Conservation (phyloP, 2,329 filamentous ascomycete species). For the Trichophyton equinum region DNA sequence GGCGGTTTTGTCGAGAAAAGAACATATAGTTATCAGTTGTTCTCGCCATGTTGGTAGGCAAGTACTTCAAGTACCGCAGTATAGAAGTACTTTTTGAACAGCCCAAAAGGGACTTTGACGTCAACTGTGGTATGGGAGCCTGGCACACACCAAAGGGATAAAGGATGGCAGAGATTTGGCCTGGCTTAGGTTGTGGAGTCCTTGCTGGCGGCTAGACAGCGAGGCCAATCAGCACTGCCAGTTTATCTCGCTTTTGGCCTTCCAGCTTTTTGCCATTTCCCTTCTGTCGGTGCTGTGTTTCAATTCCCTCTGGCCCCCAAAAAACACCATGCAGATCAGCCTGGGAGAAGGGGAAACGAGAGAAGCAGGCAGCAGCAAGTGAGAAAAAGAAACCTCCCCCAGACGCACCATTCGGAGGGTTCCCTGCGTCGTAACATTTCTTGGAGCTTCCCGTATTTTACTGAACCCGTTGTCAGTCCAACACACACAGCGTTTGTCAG, state of each 20-base stretch:
- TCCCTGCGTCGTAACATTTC: conserved; percentile 1
- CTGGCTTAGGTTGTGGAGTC: not conserved
- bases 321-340: not conserved
- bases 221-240: not conserved
- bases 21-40: not conserved
- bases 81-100: too few relatives aligned
- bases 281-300: conserved; percentile 2
- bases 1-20: not conserved
- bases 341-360: not conserved
- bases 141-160: not conserved
- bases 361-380: not conserved
- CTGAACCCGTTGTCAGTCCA: not conserved
- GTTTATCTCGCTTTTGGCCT: not conserved
- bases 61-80: not conserved
- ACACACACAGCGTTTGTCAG: not conserved
- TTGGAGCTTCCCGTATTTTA: not conserved
- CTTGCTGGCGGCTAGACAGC: not conserved
- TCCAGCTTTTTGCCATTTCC: not conserved
- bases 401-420: not conserved
- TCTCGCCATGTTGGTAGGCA: not conserved
- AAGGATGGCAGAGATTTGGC: not conserved
- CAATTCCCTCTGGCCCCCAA: conserved; percentile 3
- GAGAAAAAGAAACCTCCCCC: not conserved
- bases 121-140: not conserved
- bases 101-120: not conserved